Conservation (phyloP, 345 rosid genomes). For the Trapa incisa region DNA sequence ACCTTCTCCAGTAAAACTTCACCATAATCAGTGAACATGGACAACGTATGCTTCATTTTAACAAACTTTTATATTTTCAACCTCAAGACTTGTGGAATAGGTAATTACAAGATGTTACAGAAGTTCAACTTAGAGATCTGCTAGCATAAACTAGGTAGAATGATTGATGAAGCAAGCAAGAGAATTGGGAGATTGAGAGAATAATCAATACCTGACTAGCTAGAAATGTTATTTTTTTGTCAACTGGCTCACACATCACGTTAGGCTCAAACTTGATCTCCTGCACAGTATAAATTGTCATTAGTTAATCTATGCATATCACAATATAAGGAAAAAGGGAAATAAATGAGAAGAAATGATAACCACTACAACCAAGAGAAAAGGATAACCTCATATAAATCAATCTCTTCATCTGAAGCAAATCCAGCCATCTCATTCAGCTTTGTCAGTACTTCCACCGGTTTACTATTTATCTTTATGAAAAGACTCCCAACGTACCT, state of each 20-base stretch:
- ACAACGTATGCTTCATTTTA: background rate
- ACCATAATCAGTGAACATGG: background rate
- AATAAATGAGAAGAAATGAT: background rate
- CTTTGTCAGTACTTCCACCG: slow-evolving; percentile 53
- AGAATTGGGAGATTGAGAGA: background rate
- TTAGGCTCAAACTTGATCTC: slow-evolving; percentile 87
- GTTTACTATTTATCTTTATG: slow-evolving; percentile 67
- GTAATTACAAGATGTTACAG: background rate
- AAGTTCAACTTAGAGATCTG: background rate
- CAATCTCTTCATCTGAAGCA: slow-evolving; percentile 74
- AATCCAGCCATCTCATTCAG: slow-evolving; percentile 88
- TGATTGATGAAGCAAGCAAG: background rate
- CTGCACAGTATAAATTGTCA: slow-evolving; percentile 26
- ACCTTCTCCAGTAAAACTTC: background rate
- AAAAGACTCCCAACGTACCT: slow-evolving; percentile 80
- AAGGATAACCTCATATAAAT: slow-evolving; percentile 65
- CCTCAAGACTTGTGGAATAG: too few species aligned
- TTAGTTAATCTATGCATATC: background rate
- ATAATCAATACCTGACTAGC: slow-evolving; percentile 48
- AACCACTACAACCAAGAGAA: background rate
- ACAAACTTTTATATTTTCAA: too few species aligned
- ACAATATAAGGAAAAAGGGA: background rate
- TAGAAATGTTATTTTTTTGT: slow-evolving; percentile 57
- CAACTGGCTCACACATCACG: slow-evolving; percentile 81
- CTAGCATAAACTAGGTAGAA: background rate